phyloP scores from a whole-genome alignment of 2,329 filamentous ascomycete genomes.

The Helicocarpus griseus region DNA sequence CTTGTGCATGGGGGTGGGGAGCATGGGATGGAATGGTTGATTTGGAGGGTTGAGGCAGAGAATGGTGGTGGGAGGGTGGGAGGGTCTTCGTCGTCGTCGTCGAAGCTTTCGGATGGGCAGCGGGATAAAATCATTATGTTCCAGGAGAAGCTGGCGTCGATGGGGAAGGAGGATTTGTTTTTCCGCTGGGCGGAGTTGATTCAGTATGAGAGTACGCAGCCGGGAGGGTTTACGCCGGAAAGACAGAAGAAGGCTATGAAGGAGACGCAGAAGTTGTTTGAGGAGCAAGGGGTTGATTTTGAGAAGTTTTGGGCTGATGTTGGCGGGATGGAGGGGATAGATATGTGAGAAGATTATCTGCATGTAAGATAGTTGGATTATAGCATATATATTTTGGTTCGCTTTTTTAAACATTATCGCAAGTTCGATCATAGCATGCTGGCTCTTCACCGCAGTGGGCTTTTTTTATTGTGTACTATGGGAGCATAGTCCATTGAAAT shows the following conservation, averaged over 20 bases:
- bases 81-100: too few species aligned
- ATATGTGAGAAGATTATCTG: constrained; percentile 29
- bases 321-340: constrained; percentile 50
- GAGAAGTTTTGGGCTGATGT: constrained; percentile 67
- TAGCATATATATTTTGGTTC: background rate
- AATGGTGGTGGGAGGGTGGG: constrained; percentile 24
- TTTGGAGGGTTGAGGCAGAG: constrained; percentile 50
- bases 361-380: background rate
- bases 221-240: constrained; percentile 67
- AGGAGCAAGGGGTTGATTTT: constrained; percentile 68
- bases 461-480: too few species aligned
- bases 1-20: constrained; percentile 54
- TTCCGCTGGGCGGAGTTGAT: constrained; percentile 89
- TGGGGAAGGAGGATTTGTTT: constrained; percentile 83
- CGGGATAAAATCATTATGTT: constrained; percentile 67
- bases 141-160: constrained; percentile 60
- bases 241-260: constrained; percentile 62
- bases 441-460: too few species aligned
- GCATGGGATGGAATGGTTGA: constrained; percentile 54
- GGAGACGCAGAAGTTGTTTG: constrained; percentile 67
- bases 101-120: constrained; percentile 35
- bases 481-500: too few species aligned
- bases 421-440: background rate
- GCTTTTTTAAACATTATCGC: background rate
- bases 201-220: constrained; percentile 71